Percentiles rank a stretch among this genome's conserved stretches.
phyloP scores from a whole-genome alignment of 768 basidiomycete species.

The Termitomyces sp. region DNA sequence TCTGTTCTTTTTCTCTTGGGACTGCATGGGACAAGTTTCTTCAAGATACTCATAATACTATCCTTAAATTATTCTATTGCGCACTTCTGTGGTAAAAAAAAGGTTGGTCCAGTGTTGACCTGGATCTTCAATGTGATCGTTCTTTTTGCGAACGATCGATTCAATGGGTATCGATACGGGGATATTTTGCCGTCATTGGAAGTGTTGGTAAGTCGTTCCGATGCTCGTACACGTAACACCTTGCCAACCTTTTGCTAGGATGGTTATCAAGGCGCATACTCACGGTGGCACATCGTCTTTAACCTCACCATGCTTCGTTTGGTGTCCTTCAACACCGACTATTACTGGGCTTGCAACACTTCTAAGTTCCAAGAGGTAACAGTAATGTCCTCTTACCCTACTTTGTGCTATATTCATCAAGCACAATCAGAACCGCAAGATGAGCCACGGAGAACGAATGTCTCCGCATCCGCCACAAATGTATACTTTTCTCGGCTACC shows the following conservation, averaged over 20 bases:
- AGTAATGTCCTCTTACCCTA: conserved; percentile 25
- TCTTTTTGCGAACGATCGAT: conserved; percentile 73
- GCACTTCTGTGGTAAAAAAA: conserved; percentile 36
- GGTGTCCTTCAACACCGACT: conserved; percentile 91
- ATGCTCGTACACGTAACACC: background rate
- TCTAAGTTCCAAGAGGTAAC: conserved; percentile 36
- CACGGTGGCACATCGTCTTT: conserved; percentile 91
- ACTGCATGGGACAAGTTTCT: conserved; percentile 74
- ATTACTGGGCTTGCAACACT: conserved; percentile 70
- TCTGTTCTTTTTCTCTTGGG: conserved; percentile 60
- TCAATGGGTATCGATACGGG: conserved; percentile 68
- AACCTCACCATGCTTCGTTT: conserved; percentile 96
- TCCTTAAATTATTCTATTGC: conserved; percentile 64
- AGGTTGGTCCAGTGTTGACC: conserved; percentile 45
- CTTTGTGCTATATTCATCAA: background rate
- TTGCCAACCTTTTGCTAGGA: conserved; percentile 40
- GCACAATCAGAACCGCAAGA: conserved; percentile 15
- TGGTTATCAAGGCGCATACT: conserved; percentile 65
- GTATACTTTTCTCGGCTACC: conserved; percentile 69
- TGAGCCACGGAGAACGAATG: conserved; percentile 59
- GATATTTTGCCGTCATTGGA: conserved; percentile 48
- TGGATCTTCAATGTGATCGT: conserved; percentile 77
- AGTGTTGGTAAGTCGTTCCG: conserved; percentile 49
- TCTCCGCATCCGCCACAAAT: conserved; percentile 46
- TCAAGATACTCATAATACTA: conserved; percentile 78